Evolutionary conservation across 441 rosid genomes (phyloP).

Genomic region (Jatropha multifida): DNA sequence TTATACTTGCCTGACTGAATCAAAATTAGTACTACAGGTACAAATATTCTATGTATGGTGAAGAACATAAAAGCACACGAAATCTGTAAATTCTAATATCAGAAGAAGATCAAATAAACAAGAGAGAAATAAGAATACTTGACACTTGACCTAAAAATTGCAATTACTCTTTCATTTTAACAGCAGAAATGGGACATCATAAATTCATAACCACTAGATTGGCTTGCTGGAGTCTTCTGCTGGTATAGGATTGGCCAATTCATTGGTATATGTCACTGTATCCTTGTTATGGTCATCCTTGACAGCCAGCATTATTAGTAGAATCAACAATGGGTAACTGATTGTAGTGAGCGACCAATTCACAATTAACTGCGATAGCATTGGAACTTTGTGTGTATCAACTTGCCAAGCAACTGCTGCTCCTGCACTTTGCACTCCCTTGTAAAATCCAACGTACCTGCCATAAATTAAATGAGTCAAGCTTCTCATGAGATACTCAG

Average conservation of each 20-base stretch:
- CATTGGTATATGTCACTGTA: slow-evolving; percentile 3
- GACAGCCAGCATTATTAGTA: slow-evolving; percentile 47
- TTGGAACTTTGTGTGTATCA: slow-evolving; percentile 41
- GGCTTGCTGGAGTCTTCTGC: slow-evolving; percentile 14
- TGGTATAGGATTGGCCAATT: not conserved
- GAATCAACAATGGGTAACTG: slow-evolving; percentile 48
- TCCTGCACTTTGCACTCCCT: slow-evolving; percentile 73
- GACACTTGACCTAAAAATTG: not conserved
- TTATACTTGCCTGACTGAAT: no score
- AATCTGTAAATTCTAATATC: not conserved
- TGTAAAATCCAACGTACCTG: slow-evolving; percentile 65
- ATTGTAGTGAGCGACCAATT: slow-evolving; percentile 57
- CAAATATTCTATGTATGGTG: no score
- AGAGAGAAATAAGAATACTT: not conserved
- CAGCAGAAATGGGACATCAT: not conserved
- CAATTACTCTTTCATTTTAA: no score
- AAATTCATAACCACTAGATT: not conserved
- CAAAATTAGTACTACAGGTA: not conserved
- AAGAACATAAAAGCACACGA: not conserved
- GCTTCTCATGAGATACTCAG: no score
- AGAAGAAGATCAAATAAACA: not conserved
- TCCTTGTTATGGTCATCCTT: slow-evolving; percentile 32
- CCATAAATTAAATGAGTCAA: not conserved
- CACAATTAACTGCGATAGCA: slow-evolving; percentile 40
- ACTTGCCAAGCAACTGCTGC: slow-evolving; percentile 70